Base-by-base conservation (phyloP, 352 stramenopile genomes). In the Pythium phragmitis region DNA sequence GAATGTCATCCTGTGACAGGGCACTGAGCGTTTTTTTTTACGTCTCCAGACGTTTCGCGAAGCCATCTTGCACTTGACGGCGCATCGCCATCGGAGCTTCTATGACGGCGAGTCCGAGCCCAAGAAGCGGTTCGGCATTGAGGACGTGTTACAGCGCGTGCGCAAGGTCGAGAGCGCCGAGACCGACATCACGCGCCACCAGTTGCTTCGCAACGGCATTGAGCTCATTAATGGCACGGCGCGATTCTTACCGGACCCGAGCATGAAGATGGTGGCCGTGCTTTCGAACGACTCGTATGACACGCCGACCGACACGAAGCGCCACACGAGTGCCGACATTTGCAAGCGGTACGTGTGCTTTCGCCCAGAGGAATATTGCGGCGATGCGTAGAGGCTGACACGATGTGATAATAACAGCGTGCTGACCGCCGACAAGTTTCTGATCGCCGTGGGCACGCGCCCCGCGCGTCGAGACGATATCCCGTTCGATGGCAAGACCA, bases 31-130 rank as follows among this genome's bases (percentile, higher is more conserved):
- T 16, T 11, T 26, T 21, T 17, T 3, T 11, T 19, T 21, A 17
- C 37, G 2, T 30, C 37, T 16, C 33, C 26, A 96, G 79, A 97
- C 89, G 30, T 97, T 97, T 66, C 87, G 89, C 11, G 89, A 97
- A 67, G 89, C 89, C 4, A 82, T 93, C 41, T 66, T 97, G 62
- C 88, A 97, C 69, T 67, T 97, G 58, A 97, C 89, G 23, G 87
- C 83, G 8, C 89, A 95, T 58, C 82, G 89, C 23, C 89, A 97
- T 72, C 84, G 87, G 56, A 89, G 85, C 34, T 96, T 96, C 60
- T 96, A 97, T 72, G 86, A 94, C 9, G 79, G 85, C 2, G 72
- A 79, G 28, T 87, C 80, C 41, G 79, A 82, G 33, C 75, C 77
- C 2, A 76, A 68, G 42, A 92, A 90, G 73, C 83, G 79, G 37